phyloP scores from a whole-genome alignment of 1,284 basidiomycete genomes.

The Malassezia nana region DNA sequence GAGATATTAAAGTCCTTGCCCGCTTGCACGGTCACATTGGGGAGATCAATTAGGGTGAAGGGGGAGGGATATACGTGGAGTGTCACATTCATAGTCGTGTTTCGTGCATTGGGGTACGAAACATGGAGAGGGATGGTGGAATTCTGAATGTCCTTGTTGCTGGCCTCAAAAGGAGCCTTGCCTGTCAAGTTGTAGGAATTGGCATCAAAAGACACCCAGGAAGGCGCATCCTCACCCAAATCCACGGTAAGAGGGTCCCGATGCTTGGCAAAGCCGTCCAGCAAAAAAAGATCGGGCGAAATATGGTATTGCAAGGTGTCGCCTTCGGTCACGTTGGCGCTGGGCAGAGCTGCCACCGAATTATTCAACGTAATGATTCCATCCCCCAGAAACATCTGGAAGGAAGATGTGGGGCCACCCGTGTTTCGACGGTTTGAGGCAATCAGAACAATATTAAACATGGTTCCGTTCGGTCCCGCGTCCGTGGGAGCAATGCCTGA shows the following conservation, averaged over 20 bases:
- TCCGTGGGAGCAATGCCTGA: slow-evolving; percentile 62
- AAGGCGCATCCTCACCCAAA: slow-evolving; percentile 20
- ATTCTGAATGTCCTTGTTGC: slow-evolving; percentile 1
- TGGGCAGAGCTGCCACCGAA: slow-evolving; percentile 49
- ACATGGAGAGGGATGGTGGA: slow-evolving; percentile 1
- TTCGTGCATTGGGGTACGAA: slow-evolving; percentile 51
- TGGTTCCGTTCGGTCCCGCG: slow-evolving; percentile 27
- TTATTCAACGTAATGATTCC: slow-evolving; percentile 23
- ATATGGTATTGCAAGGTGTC: slow-evolving; percentile 12
- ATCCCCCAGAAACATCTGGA: slow-evolving; percentile 28
- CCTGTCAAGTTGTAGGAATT: slow-evolving; percentile 3
- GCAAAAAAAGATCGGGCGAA: slow-evolving; percentile 2
- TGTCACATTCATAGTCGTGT: slow-evolving; percentile 49
- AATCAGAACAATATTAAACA: slow-evolving; percentile 32
- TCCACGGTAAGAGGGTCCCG: slow-evolving; percentile 56
- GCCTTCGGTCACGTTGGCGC: slow-evolving; percentile 47
- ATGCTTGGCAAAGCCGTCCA: slow-evolving; percentile 52
- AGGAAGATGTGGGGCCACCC: slow-evolving; percentile 29
- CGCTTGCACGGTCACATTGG: slow-evolving; percentile 38
- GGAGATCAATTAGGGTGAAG: slow-evolving; percentile 58
- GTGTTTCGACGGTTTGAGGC: slow-evolving; percentile 34
- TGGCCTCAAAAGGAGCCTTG: background rate
- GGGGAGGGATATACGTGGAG: slow-evolving; percentile 58
- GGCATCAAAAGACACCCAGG: slow-evolving; percentile 1
- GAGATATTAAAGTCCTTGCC: slow-evolving; percentile 16